Conservation (phyloP, 495 filamentous ascomycete genomes). For the Penicillium canescens region DNA sequence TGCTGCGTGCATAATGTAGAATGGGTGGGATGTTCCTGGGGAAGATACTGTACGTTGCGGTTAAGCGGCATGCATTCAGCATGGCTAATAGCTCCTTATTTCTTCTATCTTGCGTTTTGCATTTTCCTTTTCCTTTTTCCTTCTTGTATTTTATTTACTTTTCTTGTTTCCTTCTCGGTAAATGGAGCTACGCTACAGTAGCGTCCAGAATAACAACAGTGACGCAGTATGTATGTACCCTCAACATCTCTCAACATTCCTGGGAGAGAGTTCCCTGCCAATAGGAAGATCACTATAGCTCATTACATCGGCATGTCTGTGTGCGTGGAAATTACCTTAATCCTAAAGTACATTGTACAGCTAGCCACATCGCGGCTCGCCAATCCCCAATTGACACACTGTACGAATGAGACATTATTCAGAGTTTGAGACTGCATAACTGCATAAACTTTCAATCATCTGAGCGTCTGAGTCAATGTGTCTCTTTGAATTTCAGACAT, state of each 20-base stretch:
- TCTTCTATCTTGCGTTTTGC: no score
- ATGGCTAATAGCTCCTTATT: no score
- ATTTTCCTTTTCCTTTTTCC: no score
- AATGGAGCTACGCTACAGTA: no score
- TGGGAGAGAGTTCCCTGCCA: constrained; percentile 4
- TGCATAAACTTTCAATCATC: not conserved
- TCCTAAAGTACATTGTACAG: not conserved
- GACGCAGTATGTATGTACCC: not conserved
- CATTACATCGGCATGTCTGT: constrained; percentile 22
- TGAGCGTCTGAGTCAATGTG: not conserved
- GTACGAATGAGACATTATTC: not conserved
- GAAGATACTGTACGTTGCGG: no score
- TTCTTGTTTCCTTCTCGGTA: no score
- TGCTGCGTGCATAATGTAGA: no score
- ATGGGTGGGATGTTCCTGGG: no score
- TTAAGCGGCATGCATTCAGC: no score
- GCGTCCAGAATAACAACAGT: not conserved
- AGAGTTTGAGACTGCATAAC: not conserved
- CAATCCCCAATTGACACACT: no score
- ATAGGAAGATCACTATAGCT: constrained; percentile 6
- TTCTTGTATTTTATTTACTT: no score
- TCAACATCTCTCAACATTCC: constrained; percentile 15
- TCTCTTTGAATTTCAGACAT: not conserved
- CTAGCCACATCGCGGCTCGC: no score
- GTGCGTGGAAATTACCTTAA: not conserved